Evolutionary conservation across 352 stramenopile genomes (phyloP), one percentile per base, ranked within the genome.

Genomic region (Phytophthora boehmeriae): DNA sequence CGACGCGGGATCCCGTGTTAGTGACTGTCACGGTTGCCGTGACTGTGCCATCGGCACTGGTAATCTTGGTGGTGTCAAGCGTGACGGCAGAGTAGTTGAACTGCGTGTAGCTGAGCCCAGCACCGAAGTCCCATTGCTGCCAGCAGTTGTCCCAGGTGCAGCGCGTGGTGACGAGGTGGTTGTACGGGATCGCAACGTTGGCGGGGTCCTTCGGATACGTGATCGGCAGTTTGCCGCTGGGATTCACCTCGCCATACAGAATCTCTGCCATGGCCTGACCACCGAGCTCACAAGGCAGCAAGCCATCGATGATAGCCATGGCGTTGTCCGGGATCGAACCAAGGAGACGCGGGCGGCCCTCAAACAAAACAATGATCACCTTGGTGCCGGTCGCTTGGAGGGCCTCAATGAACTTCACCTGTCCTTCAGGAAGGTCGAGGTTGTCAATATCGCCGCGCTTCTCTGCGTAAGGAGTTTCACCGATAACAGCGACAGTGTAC

Each of bases 221-320:
- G 59, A 96, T 88, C 8, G 88, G 83, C 8, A 96, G 64, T 32
- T 79, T 68, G 2, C 89, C 89, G 23, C 85, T 95, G 14, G 88
- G 88, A 61, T 93, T 95, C 27, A 88, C 74, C 8, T 75, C 50
- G 4, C 89, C 88, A 41, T 86, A 89, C 5, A 96, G 30, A 35
- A 96, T 86, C 52, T 96, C 84, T 2, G 86, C 83, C 25, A 96
- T 86, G 8, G 86, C 86, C 57, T 91, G 77, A 0, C 89, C 89
- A 14, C 89, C 88, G 14, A 81, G 59, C 35, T 92, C 82, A 11
- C 89, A 86, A 0, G 86, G 80, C 5, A 96, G 57, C 62, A 92
- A 78, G 2, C 71, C 87, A 44, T 93, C 54, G 8, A 97, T 74
- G 20, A 96, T 79, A n/a, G 82, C 88, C 19, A 77, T 57, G 0